A percentile compares a stretch with the other conserved stretches of the same genome.
These are phyloP conservation scores for Microsporum canis DNA, from an alignment of 2,329 filamentous ascomycete species.

Conservation along the genomic window DNA sequence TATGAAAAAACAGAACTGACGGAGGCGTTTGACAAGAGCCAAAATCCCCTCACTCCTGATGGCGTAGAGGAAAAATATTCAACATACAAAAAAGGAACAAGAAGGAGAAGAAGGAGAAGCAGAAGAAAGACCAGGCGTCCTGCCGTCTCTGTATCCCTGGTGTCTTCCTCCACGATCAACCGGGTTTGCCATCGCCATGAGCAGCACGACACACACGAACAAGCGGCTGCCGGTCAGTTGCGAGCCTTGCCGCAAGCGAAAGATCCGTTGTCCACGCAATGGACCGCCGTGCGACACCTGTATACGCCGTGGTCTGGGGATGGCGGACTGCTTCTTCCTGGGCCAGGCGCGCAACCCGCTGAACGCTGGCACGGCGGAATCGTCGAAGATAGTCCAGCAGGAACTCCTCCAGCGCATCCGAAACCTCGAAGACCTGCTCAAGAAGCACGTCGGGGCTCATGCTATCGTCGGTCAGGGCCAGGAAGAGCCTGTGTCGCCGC, in stretches of 20 bases:
- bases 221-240: constrained; percentile 32
- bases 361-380: constrained; percentile 17
- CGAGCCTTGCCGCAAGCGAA: constrained; percentile 31
- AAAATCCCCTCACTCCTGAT: neutral
- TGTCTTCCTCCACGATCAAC: neutral
- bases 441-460: constrained; percentile 23
- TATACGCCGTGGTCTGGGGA: constrained; percentile 27
- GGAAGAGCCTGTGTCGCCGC: constrained; percentile 19
- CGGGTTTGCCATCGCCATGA: neutral
- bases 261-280: constrained; percentile 32
- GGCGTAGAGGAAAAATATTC: neutral
- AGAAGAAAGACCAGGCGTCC: neutral
- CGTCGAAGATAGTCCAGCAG: constrained; percentile 19
- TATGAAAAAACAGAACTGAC: neutral
- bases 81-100: neutral
- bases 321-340: constrained; percentile 29
- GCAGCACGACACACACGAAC: constrained; percentile 20
- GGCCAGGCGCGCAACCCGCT: constrained; percentile 21
- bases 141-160: neutral
- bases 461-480: constrained; percentile 14
- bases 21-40: neutral
- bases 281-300: constrained; percentile 32
- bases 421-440: constrained; percentile 27
- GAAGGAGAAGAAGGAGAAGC: neutral
- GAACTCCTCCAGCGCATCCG: constrained; percentile 27